phyloP scores from a whole-genome alignment of 768 basidiomycete genomes.

The Tubosaeta sp. region DNA sequence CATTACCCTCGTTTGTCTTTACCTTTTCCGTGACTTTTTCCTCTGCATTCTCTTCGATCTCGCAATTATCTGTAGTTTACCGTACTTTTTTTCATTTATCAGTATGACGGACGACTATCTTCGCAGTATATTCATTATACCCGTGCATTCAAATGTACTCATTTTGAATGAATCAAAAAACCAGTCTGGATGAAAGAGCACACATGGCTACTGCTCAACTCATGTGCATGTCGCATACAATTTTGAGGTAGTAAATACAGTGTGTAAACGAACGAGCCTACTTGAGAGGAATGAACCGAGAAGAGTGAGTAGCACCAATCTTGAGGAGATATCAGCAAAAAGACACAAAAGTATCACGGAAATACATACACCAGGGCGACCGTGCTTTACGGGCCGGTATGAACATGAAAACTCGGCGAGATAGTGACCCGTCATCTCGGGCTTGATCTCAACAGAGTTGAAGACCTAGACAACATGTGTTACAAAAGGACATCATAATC shows the following conservation, averaged over 20 bases:
- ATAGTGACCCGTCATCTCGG: slow-evolving; percentile 99
- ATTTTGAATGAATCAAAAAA: slow-evolving; percentile 33
- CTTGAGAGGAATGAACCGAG: slow-evolving; percentile 95
- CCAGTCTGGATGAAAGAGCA: slow-evolving; percentile 8
- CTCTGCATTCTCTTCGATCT: slow-evolving; percentile 35
- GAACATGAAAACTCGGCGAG: slow-evolving; percentile 97
- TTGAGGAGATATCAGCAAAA: slow-evolving; percentile 27
- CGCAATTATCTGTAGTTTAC: slow-evolving; percentile 61
- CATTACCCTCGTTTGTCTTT: slow-evolving; percentile 23
- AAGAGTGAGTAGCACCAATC: slow-evolving; percentile 91
- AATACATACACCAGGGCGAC: slow-evolving; percentile 91
- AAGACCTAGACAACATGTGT: slow-evolving; percentile 52
- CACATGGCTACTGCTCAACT: background rate
- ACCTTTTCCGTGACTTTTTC: slow-evolving; percentile 16
- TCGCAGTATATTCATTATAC: slow-evolving; percentile 59
- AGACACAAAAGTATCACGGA: background rate
- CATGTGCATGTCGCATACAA: slow-evolving; percentile 34
- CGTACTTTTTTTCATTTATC: slow-evolving; percentile 39
- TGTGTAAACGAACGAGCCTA: slow-evolving; percentile 42
- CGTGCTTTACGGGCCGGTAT: slow-evolving; percentile 99
- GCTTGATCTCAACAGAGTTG: slow-evolving; percentile 98
- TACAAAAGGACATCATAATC: background rate
- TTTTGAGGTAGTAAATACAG: slow-evolving; percentile 29
- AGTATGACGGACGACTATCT: slow-evolving; percentile 57
- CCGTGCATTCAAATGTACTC: slow-evolving; percentile 42